Evolutionary conservation across 768 basidiomycete species (phyloP).

Genomic region (Leucocoprinus birnbaumii): DNA sequence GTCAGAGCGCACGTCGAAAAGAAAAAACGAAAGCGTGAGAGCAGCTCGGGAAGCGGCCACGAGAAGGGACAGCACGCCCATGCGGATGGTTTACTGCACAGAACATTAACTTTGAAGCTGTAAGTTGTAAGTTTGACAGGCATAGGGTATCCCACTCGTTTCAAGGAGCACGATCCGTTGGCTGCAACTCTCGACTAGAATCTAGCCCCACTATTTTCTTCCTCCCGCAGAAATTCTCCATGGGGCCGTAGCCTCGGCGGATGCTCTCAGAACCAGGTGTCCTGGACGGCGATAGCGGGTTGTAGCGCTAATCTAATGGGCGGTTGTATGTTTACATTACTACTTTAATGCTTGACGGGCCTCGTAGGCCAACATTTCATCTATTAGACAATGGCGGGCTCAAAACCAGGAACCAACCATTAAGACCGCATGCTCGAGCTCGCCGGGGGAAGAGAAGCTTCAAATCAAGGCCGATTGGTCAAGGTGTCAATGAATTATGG

Average conservation of each 20-base stretch:
- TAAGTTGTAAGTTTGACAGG: background rate
- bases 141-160: background rate
- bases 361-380: background rate
- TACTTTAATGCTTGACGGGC: background rate
- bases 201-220: background rate
- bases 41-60: background rate
- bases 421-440: background rate
- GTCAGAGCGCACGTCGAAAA: background rate
- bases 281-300: constrained; percentile 2
- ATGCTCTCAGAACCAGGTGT: background rate
- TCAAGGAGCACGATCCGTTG: no score
- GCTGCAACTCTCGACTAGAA: no score
- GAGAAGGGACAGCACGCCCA: no score
- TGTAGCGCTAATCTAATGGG: background rate
- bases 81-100: no score
- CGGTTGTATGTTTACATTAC: no score
- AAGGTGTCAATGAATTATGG: background rate
- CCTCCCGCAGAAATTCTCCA: background rate
- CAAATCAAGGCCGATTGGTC: background rate
- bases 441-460: background rate
- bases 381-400: background rate
- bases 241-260: background rate
- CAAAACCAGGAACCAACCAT: constrained; percentile 8
- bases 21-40: background rate
- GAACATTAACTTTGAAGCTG: no score